phyloP scores from a whole-genome alignment of 306 rosid species.

The Vachellia pachyceras region DNA sequence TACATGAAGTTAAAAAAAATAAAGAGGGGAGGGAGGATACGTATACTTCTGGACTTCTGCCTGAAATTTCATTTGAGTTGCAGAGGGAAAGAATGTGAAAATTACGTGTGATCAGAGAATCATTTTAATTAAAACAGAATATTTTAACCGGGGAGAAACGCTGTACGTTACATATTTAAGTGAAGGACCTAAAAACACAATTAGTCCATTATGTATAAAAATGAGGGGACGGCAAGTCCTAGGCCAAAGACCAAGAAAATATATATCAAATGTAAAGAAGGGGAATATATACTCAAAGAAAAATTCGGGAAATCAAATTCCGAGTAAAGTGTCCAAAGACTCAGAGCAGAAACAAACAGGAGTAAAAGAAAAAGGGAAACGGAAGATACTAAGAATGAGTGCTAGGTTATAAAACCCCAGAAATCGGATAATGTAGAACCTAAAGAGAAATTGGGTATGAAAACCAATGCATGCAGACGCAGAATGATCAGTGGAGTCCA shows the following conservation, averaged over 20 bases:
- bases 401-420: slow-evolving; percentile 33
- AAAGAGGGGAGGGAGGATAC: neutral
- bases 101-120: neutral
- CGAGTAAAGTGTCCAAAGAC: neutral
- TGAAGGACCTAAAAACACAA: neutral
- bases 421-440: slow-evolving; percentile 9
- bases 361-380: neutral
- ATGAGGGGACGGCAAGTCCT: neutral
- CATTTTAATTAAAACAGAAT: neutral
- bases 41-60: neutral
- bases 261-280: neutral
- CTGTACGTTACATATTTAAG: neutral
- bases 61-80: neutral
- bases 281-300: neutral
- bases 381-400: slow-evolving; percentile 5
- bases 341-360: neutral
- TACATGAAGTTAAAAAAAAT: neutral
- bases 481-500: neutral
- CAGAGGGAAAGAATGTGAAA: neutral
- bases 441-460: neutral
- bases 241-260: neutral
- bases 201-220: neutral
- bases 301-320: neutral
- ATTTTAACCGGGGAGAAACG: neutral
- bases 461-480: neutral